Evolutionary conservation across 176 grass and related monocot species (phyloP).

Genomic region (Chrysopogon serrulatus): DNA sequence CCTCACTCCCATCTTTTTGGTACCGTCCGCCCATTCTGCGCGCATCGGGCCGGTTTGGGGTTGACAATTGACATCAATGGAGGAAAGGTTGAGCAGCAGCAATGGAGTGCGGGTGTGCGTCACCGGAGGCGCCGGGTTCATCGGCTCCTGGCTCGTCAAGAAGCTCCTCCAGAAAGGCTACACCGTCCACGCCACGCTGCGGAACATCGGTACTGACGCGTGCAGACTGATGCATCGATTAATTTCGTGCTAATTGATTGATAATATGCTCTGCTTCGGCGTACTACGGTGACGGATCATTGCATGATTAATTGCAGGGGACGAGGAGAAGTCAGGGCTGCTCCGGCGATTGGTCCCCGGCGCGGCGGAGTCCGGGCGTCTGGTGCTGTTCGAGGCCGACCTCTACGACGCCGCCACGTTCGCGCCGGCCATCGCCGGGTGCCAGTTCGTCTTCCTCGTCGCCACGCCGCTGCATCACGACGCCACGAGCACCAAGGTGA

Average conservation of each 20-base stretch:
- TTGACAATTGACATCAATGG: background rate
- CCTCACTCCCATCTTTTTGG: too few species aligned
- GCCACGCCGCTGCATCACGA: too few species aligned
- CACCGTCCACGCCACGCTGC: conserved; percentile 21
- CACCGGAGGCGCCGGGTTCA: conserved; percentile 28
- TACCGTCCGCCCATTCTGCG: too few species aligned
- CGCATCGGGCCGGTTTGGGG: too few species aligned
- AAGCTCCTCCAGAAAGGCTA: conserved; percentile 13
- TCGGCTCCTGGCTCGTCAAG: conserved; percentile 27
- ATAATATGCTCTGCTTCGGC: background rate
- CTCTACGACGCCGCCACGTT: conserved; percentile 14
- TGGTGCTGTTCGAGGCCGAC: background rate
- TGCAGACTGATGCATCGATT: background rate
- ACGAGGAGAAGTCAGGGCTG: conserved; percentile 21
- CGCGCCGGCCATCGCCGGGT: conserved; percentile 23
- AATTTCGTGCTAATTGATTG: too few species aligned
- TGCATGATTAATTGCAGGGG: background rate
- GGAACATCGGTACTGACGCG: background rate
- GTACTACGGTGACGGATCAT: background rate
- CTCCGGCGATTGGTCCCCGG: conserved; percentile 26
- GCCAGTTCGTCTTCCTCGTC: conserved; percentile 45
- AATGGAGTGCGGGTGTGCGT: too few species aligned
- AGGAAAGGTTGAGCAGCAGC: background rate
- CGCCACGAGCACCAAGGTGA: conserved; percentile 4
- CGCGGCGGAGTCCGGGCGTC: background rate